These are phyloP conservation scores for Trametes hirsuta DNA, from an alignment of 1,284 basidiomycete genomes.

Conservation along the genomic window DNA sequence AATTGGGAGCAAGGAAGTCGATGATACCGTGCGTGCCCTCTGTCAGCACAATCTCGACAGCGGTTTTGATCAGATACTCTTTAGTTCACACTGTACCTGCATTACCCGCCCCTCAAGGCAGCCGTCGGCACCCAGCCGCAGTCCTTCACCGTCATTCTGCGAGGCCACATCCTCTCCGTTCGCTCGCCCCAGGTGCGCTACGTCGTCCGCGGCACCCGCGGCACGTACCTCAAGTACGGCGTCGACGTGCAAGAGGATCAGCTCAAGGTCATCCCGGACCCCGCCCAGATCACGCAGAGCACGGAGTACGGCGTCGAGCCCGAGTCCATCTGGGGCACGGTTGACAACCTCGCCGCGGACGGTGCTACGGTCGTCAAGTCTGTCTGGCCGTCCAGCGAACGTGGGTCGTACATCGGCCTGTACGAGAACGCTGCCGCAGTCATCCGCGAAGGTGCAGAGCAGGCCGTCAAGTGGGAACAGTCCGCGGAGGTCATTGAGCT, in stretches of 20 bases:
- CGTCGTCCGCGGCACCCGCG: slow-evolving; percentile 68
- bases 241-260: slow-evolving; percentile 81
- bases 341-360: slow-evolving; percentile 58
- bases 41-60: neutral
- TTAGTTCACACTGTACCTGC: slow-evolving; percentile 72
- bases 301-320: slow-evolving; percentile 50
- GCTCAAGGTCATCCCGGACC: slow-evolving; percentile 55
- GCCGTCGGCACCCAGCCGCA: slow-evolving; percentile 43
- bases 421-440: slow-evolving; percentile 69
- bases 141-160: slow-evolving; percentile 70
- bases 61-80: neutral
- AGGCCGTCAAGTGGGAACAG: slow-evolving; percentile 71
- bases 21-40: slow-evolving; percentile 58
- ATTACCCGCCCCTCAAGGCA: slow-evolving; percentile 44
- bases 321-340: slow-evolving; percentile 57
- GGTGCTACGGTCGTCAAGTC: slow-evolving; percentile 48
- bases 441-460: slow-evolving; percentile 57
- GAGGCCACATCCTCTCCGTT: slow-evolving; percentile 72
- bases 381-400: slow-evolving; percentile 62
- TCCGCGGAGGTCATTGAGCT: slow-evolving; percentile 72
- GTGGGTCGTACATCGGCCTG: slow-evolving; percentile 62
- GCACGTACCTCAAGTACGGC: slow-evolving; percentile 76
- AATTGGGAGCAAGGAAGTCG: slow-evolving; percentile 63
- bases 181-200: slow-evolving; percentile 71
- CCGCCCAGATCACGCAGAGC: slow-evolving; percentile 49